phyloP scores from a whole-genome alignment of 2,329 filamentous ascomycete species.

The Aureobasidium zeae region DNA sequence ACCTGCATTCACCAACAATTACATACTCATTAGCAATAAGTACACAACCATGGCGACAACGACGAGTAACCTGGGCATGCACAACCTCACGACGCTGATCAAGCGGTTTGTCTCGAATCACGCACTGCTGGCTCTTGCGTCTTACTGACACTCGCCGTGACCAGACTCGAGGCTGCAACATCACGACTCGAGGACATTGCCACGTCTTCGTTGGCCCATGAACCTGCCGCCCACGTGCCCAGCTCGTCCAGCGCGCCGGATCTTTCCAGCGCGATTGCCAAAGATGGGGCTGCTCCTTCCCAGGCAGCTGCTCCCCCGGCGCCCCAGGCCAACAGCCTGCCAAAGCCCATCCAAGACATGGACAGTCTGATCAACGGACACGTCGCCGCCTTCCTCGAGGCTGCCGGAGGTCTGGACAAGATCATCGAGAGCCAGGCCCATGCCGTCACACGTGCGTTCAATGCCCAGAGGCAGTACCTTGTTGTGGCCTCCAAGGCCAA shows the following conservation, averaged over 20 bases:
- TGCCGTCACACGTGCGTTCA: conserved; percentile 58
- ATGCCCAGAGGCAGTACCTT: conserved; percentile 78
- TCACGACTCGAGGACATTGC: conserved; percentile 95
- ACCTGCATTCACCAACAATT: too few species aligned
- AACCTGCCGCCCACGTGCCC: conserved; percentile 18
- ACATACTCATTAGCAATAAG: too few species aligned
- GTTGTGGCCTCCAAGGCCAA: conserved; percentile 82
- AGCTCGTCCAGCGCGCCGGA: conserved; percentile 28
- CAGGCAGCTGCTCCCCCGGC: conserved; percentile 25
- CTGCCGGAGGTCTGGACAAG: conserved; percentile 70
- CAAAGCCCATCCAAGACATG: conserved; percentile 77
- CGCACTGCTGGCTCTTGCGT: neutral
- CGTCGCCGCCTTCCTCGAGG: conserved; percentile 66
- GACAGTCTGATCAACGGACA: conserved; percentile 66
- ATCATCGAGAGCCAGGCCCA: conserved; percentile 35
- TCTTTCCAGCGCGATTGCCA: conserved; percentile 20
- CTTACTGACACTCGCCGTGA: conserved; percentile 40
- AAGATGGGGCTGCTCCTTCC: conserved; percentile 22
- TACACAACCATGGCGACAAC: conserved; percentile 16
- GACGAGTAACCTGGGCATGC: conserved; percentile 54
- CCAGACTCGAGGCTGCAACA: conserved; percentile 91
- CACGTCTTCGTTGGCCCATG: conserved; percentile 45
- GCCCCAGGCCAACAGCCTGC: conserved; percentile 43
- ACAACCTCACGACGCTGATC: conserved; percentile 93
- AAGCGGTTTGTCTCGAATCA: conserved; percentile 63